phyloP scores from a whole-genome alignment of 345 rosid genomes.

The Hibiscus mutabilis region DNA sequence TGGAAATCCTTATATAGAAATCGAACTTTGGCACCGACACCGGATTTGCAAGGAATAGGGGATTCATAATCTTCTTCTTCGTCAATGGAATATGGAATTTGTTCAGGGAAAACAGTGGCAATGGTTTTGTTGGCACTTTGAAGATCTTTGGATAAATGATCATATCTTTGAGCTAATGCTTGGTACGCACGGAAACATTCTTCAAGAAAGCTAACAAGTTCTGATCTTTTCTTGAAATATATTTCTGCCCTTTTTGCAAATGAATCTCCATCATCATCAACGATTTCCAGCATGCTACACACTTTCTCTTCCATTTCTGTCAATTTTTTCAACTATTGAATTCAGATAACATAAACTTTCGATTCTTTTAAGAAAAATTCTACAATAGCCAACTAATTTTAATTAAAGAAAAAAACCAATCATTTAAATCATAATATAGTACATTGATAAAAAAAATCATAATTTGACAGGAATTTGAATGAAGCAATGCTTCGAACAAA shows the following conservation, averaged over 20 bases:
- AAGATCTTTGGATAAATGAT: slow-evolving; percentile 60
- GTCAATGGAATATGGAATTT: slow-evolving; percentile 42
- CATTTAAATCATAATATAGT: no score
- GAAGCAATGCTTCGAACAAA: no score
- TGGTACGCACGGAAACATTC: slow-evolving; percentile 60
- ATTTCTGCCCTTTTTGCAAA: slow-evolving; percentile 70
- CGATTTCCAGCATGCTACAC: slow-evolving; percentile 39
- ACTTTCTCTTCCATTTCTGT: slow-evolving; percentile 82
- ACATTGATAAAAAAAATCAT: no score
- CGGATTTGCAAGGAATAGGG: slow-evolving; percentile 5
- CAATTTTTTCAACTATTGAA: neutral
- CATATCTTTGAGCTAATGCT: slow-evolving; percentile 68
- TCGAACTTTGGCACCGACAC: slow-evolving; percentile 39
- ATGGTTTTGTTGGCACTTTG: slow-evolving; percentile 77
- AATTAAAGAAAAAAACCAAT: no score
- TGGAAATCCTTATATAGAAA: slow-evolving; percentile 39
- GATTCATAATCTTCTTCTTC: slow-evolving; percentile 36
- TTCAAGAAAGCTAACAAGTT: slow-evolving; percentile 57
- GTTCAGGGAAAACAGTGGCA: slow-evolving; percentile 67
- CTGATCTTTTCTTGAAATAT: slow-evolving; percentile 70
- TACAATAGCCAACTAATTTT: no score
- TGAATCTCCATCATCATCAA: slow-evolving; percentile 67
- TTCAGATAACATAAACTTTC: no score
- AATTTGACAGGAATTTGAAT: no score
- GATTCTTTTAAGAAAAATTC: no score